phyloP scores from a whole-genome alignment of 2,329 filamentous ascomycete species.

The Aspergillus carbonarius region DNA sequence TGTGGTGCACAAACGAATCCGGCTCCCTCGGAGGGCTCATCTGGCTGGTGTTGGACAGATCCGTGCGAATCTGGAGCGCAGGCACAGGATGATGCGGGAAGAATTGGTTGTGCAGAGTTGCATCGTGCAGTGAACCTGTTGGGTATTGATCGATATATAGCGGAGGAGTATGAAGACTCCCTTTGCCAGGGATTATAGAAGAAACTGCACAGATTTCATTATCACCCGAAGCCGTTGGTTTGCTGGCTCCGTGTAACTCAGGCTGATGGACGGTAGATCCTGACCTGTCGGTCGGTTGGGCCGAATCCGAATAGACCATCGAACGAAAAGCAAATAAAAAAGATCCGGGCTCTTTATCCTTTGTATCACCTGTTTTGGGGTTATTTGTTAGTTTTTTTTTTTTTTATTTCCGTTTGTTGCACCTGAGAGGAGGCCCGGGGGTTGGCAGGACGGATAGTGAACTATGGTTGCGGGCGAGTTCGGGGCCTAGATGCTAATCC shows the following conservation, averaged over 20 bases:
- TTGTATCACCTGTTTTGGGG: not conserved
- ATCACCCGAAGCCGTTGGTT: constrained; percentile 18
- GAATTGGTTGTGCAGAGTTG: constrained; percentile 8
- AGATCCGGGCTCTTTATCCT: not conserved
- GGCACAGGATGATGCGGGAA: constrained; percentile 19
- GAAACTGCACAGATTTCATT: constrained; percentile 17
- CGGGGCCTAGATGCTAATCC: constrained; percentile 12
- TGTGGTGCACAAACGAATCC: constrained; percentile 40
- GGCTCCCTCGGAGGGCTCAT: constrained; percentile 31
- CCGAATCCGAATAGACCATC: constrained; percentile 24
- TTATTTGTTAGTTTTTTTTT: not conserved
- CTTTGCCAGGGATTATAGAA: constrained; percentile 15
- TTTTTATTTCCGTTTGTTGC: not conserved
- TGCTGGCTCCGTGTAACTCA: constrained; percentile 21
- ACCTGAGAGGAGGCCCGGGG: constrained; percentile 4
- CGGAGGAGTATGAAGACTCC: constrained; percentile 7
- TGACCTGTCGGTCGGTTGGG: constrained; percentile 28
- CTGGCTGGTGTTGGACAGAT: constrained; percentile 27
- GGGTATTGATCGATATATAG: constrained; percentile 8
- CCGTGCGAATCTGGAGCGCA: constrained; percentile 38
- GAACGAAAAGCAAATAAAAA: constrained; percentile 17
- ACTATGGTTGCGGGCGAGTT: constrained; percentile 11
- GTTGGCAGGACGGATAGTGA: not conserved
- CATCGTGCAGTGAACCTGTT: constrained; percentile 12
- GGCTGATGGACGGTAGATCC: constrained; percentile 15